Percentiles rank a stretch among this genome's conserved stretches.
Conservation (phyloP, 2,329 filamentous ascomycete genomes). For the Coniochaeta ligniaria region DNA sequence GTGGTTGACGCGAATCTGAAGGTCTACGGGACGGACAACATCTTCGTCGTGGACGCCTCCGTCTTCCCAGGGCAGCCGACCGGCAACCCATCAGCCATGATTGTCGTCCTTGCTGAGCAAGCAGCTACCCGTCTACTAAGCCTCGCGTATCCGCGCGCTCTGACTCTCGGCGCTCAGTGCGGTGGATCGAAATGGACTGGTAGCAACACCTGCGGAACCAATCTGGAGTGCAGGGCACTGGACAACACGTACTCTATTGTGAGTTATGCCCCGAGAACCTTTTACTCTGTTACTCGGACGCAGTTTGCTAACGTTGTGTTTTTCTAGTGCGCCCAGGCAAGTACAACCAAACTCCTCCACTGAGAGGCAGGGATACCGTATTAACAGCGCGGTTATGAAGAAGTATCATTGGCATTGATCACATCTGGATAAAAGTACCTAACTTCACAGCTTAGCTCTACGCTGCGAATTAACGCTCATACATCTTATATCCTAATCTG, state of each 20-base stretch:
- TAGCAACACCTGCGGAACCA: conserved; percentile 1
- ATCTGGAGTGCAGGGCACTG: neutral
- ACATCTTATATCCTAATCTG: conserved; percentile 1
- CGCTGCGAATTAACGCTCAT: neutral
- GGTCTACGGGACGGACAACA: conserved; percentile 61
- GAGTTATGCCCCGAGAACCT: neutral
- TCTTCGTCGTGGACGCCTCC: conserved; percentile 61
- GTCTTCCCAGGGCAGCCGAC: conserved; percentile 64
- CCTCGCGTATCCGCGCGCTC: conserved; percentile 12
- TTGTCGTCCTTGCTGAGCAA: conserved; percentile 58
- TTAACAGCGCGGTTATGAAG: neutral
- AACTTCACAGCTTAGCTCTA: neutral
- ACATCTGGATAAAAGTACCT: neutral
- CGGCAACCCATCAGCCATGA: conserved; percentile 59
- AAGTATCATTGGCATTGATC: neutral
- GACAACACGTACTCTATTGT: neutral
- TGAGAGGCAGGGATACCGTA: neutral
- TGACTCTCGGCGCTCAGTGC: conserved; percentile 7
- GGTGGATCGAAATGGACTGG: conserved; percentile 4
- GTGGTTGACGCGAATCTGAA: conserved; percentile 58
- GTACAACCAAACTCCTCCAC: neutral
- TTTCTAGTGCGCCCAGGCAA: neutral
- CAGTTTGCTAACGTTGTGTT: neutral
- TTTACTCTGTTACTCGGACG: no score
- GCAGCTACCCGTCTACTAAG: conserved; percentile 46